Evolutionary conservation across 1,284 basidiomycete species (phyloP).

Genomic region (Mixia osmundae): DNA sequence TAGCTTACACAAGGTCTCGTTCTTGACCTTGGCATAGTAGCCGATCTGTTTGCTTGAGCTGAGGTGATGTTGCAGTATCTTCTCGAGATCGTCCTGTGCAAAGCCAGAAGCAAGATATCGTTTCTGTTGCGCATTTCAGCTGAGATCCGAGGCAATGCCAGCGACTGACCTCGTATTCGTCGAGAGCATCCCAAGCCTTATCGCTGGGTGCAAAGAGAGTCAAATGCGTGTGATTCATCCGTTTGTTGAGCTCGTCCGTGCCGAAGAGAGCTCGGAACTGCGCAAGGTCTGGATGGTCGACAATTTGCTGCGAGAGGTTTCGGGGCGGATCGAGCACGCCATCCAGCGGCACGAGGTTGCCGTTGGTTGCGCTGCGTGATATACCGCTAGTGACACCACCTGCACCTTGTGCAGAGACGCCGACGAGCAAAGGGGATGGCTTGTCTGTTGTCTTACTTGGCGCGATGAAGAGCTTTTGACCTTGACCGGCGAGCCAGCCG

Average conservation of each 20-base stretch:
- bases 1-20: slow-evolving; percentile 12
- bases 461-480: slow-evolving; percentile 50
- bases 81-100: slow-evolving; percentile 48
- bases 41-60: slow-evolving; percentile 14
- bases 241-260: slow-evolving; percentile 17
- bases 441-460: slow-evolving; percentile 14
- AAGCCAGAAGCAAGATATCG: slow-evolving; percentile 66
- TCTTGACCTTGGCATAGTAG: slow-evolving; percentile 30
- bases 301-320: slow-evolving; percentile 30
- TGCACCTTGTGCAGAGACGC: slow-evolving; percentile 17
- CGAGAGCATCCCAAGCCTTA: slow-evolving; percentile 42
- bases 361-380: slow-evolving; percentile 37
- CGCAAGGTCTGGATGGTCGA: slow-evolving; percentile 16
- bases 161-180: no score
- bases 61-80: slow-evolving; percentile 54
- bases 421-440: slow-evolving; percentile 14
- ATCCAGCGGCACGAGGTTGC: slow-evolving; percentile 50
- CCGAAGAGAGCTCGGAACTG: slow-evolving; percentile 18
- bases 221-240: slow-evolving; percentile 32
- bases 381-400: slow-evolving; percentile 10
- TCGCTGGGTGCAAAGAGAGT: slow-evolving; percentile 79
- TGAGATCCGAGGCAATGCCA: no score
- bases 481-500: slow-evolving; percentile 53
- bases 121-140: slow-evolving; percentile 28
- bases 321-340: slow-evolving; percentile 51